Evolutionary conservation across 495 filamentous ascomycete species (phyloP).

Genomic region (Hypoxylon intermedium): DNA sequence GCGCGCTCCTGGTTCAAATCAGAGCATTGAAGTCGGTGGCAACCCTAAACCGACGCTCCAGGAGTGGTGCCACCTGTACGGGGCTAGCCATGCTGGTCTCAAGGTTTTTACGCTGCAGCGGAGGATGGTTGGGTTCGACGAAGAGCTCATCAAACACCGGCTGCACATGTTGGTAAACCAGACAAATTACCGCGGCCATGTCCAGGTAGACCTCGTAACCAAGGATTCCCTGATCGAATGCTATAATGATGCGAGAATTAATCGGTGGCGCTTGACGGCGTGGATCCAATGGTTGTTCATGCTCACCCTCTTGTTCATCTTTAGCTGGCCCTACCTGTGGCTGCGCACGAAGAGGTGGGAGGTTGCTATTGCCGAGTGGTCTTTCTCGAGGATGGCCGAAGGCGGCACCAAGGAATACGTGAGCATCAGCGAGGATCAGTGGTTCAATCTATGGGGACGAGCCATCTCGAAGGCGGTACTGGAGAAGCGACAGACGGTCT

Average conservation of each 20-base stretch:
- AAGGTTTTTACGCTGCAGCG: slow-evolving; percentile 61
- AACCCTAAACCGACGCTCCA: slow-evolving; percentile 51
- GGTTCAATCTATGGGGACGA: slow-evolving; percentile 56
- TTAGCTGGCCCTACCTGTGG: slow-evolving; percentile 69
- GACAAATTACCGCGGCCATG: slow-evolving; percentile 67
- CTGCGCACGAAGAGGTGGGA: slow-evolving; percentile 67
- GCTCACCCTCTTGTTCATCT: slow-evolving; percentile 65
- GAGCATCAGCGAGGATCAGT: slow-evolving; percentile 54
- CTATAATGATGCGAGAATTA: slow-evolving; percentile 62
- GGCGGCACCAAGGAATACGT: slow-evolving; percentile 50
- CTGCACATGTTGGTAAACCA: slow-evolving; percentile 57
- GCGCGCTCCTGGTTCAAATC: slow-evolving; percentile 48
- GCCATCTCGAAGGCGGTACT: slow-evolving; percentile 53
- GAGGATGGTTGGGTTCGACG: slow-evolving; percentile 60
- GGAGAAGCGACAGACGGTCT: slow-evolving; percentile 46
- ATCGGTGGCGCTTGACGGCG: slow-evolving; percentile 61
- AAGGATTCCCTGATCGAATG: slow-evolving; percentile 56
- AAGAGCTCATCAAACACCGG: slow-evolving; percentile 50
- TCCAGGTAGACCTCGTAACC: slow-evolving; percentile 60
- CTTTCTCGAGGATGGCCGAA: slow-evolving; percentile 48
- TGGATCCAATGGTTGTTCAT: slow-evolving; percentile 68
- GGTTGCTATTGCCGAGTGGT: slow-evolving; percentile 62
- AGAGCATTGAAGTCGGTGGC: slow-evolving; percentile 47
- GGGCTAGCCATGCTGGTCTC: slow-evolving; percentile 54
- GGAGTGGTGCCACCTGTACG: slow-evolving; percentile 66